Conservation (phyloP, 768 basidiomycete species). For the Phanerochaete carnosa region DNA sequence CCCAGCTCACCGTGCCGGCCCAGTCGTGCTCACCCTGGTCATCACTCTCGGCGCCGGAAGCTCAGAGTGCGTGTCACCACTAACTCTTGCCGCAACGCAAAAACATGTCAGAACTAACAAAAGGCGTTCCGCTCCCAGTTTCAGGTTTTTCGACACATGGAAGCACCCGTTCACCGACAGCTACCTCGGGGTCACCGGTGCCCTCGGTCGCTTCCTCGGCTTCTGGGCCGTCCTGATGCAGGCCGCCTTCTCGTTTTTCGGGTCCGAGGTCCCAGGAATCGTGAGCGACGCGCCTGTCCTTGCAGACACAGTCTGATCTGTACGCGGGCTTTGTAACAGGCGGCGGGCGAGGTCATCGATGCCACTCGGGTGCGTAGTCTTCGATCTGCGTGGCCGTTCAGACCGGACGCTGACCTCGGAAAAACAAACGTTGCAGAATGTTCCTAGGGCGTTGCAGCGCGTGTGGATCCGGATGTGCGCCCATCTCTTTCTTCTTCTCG, state of each 20-base stretch:
- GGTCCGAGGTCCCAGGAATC: constrained; percentile 24
- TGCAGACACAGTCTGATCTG: background rate
- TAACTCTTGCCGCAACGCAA: background rate
- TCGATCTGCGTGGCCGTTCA: background rate
- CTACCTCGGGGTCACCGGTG: constrained; percentile 28
- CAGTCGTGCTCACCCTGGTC: constrained; percentile 12
- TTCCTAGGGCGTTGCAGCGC: constrained; percentile 18
- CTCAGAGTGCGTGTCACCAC: constrained; percentile 2
- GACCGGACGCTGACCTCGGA: background rate
- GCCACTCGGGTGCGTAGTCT: constrained; percentile 14
- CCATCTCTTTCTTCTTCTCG: background rate
- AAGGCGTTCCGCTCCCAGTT: background rate
- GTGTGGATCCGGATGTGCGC: constrained; percentile 22
- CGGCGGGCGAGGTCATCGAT: constrained; percentile 23
- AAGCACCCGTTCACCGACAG: constrained; percentile 11
- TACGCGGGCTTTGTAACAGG: too few species aligned
- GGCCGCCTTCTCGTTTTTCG: constrained; percentile 36
- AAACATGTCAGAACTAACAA: background rate
- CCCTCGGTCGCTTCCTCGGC: constrained; percentile 28
- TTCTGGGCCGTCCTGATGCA: constrained; percentile 27
- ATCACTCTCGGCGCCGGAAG: constrained; percentile 16
- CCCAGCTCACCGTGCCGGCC: background rate
- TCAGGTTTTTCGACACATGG: constrained; percentile 17
- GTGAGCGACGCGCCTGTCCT: constrained; percentile 1
- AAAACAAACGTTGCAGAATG: constrained; percentile 13